These are phyloP conservation scores for Apiospora sp. DNA, from an alignment of 2,329 filamentous ascomycete genomes.

Conservation along the genomic window DNA sequence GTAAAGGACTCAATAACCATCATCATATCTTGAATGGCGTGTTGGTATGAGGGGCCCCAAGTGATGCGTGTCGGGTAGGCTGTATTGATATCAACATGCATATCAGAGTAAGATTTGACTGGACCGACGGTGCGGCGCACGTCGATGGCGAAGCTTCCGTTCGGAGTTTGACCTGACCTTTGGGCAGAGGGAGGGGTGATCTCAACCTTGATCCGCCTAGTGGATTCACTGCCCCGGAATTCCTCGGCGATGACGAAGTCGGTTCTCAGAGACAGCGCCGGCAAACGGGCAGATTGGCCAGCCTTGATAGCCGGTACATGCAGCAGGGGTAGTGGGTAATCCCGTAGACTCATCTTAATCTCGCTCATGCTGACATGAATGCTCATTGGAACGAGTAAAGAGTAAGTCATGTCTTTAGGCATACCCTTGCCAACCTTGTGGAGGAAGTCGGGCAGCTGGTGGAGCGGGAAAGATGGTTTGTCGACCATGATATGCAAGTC, in stretches of 20 bases:
- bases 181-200: conserved; percentile 76
- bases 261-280: conserved; percentile 83
- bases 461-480: conserved; percentile 89
- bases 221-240: conserved; percentile 81
- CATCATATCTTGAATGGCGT: conserved; percentile 99
- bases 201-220: conserved; percentile 80
- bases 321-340: conserved; percentile 91
- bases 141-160: conserved; percentile 80
- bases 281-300: conserved; percentile 79
- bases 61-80: conserved; percentile 91
- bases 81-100: conserved; percentile 91
- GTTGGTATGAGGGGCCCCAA: conserved; percentile 97
- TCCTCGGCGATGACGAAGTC: conserved; percentile 98
- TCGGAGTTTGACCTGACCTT: conserved; percentile 62
- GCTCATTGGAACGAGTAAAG: conserved; percentile 88
- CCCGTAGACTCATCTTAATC: conserved; percentile 82
- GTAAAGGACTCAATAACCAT: conserved; percentile 98
- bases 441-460: conserved; percentile 83
- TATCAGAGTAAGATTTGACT: conserved; percentile 95
- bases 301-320: conserved; percentile 86
- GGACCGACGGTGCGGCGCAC: conserved; percentile 91
- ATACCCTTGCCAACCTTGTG: conserved; percentile 95
- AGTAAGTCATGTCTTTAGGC: conserved; percentile 89
- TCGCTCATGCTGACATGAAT: conserved; percentile 91
- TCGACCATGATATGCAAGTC: conserved; percentile 88